phyloP scores from a whole-genome alignment of 164 flowering plant genomes.

The Vitis cinerea region DNA sequence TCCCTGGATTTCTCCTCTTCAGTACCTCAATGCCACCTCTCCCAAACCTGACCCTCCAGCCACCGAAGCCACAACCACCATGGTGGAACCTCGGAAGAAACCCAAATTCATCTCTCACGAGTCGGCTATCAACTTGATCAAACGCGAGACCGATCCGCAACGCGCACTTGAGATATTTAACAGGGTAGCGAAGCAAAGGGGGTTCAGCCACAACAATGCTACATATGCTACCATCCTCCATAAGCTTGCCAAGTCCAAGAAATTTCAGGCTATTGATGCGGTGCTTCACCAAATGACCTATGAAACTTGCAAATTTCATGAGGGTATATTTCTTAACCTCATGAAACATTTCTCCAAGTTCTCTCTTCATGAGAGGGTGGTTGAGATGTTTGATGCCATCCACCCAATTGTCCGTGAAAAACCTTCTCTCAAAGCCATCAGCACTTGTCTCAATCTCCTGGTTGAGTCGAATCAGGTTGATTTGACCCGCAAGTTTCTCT shows the following conservation, averaged over 20 bases:
- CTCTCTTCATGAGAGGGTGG: conserved; percentile 52
- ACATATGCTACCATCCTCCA: conserved; percentile 70
- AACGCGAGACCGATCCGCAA: conserved; percentile 67
- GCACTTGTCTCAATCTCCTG: conserved; percentile 85
- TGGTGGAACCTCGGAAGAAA: conserved; percentile 26
- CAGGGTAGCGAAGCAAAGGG: conserved; percentile 61
- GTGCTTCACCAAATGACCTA: conserved; percentile 74
- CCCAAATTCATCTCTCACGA: conserved; percentile 68
- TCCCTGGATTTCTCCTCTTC: conserved; percentile 77
- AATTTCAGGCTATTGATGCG: conserved; percentile 70
- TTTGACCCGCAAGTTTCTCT: conserved; percentile 49
- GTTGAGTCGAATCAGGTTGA: conserved; percentile 61
- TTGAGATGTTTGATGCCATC: conserved; percentile 66
- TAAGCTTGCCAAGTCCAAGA: conserved; percentile 64
- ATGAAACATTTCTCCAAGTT: conserved; percentile 73
- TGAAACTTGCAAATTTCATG: conserved; percentile 86
- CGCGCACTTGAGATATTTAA: conserved; percentile 77
- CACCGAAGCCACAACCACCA: conserved; percentile 16
- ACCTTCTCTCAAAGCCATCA: conserved; percentile 82
- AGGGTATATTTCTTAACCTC: conserved; percentile 70
- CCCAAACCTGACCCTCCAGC: conserved; percentile 45
- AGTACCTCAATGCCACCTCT: conserved; percentile 26
- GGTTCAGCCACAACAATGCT: conserved; percentile 75
- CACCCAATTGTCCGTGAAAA: conserved; percentile 57
- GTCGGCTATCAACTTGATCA: conserved; percentile 54